Evolutionary conservation across 2,329 filamentous ascomycete species (phyloP).

Genomic region (Paraphaeosphaeria minitans): DNA sequence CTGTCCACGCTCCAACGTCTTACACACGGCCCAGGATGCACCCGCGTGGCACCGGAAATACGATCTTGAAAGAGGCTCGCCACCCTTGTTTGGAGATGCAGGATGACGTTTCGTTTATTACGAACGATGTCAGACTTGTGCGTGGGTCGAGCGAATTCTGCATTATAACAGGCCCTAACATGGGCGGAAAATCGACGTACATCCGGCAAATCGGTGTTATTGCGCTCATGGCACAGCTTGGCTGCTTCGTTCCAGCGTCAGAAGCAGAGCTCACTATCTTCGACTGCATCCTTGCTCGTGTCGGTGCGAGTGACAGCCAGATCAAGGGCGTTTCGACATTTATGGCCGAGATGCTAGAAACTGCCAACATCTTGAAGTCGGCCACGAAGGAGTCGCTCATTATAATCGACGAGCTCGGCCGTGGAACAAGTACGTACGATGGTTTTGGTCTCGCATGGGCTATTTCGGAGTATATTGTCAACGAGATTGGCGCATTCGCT

Average conservation of each 20-base stretch:
- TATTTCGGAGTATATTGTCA: slow-evolving; percentile 96
- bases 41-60: slow-evolving; percentile 83
- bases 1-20: slow-evolving; percentile 87
- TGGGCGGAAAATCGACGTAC: slow-evolving; percentile 98
- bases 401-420: slow-evolving; percentile 96
- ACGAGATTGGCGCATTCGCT: slow-evolving; percentile 90
- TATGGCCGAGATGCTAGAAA: slow-evolving; percentile 99
- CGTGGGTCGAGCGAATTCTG: slow-evolving; percentile 85
- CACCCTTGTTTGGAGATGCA: slow-evolving; percentile 99
- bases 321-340: slow-evolving; percentile 98
- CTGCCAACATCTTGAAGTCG: slow-evolving; percentile 96
- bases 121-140: slow-evolving; percentile 86
- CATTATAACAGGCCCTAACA: slow-evolving; percentile 97
- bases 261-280: slow-evolving; percentile 94
- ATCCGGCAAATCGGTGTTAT: slow-evolving; percentile 98
- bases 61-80: slow-evolving; percentile 86
- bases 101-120: slow-evolving; percentile 98
- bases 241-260: slow-evolving; percentile 91
- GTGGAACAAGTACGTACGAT: slow-evolving; percentile 96
- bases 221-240: slow-evolving; percentile 94
- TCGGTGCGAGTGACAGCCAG: slow-evolving; percentile 94
- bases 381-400: slow-evolving; percentile 94
- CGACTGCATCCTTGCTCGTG: slow-evolving; percentile 93
- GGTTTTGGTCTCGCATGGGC: slow-evolving; percentile 99
- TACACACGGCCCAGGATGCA: slow-evolving; percentile 94